These are phyloP conservation scores for Selaginella tamariscina DNA, from an alignment of 75 land plant species.

Conservation along the genomic window DNA sequence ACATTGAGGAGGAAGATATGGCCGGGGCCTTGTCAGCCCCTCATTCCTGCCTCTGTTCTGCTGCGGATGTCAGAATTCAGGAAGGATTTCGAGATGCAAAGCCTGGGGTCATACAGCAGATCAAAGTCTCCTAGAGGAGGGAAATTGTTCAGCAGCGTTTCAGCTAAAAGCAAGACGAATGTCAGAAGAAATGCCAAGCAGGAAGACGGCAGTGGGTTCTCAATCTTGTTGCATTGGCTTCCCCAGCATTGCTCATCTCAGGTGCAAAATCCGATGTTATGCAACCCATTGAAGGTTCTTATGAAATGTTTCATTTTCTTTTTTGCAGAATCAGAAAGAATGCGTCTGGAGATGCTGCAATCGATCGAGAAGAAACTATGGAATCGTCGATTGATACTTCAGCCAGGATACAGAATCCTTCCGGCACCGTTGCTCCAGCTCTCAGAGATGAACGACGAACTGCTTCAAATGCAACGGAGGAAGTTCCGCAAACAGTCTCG, in stretches of 20 bases:
- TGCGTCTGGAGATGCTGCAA: background rate
- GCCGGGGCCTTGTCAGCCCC: too few relatives aligned
- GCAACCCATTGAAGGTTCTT: background rate
- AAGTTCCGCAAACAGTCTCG: background rate
- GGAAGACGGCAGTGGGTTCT: background rate
- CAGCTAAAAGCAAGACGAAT: background rate
- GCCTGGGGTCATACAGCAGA: background rate
- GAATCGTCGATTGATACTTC: background rate
- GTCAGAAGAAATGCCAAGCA: background rate
- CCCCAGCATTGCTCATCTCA: background rate
- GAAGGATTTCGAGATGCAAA: background rate
- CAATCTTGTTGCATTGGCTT: background rate
- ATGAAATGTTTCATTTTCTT: background rate
- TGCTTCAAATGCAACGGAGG: background rate
- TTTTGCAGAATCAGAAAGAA: background rate
- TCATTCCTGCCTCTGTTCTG: background rate
- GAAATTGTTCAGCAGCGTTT: background rate
- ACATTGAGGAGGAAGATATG: background rate
- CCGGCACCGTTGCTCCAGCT: background rate
- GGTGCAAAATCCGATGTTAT: background rate
- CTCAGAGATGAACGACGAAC: background rate
- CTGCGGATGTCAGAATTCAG: background rate
- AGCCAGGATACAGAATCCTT: background rate
- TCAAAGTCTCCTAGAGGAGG: background rate
- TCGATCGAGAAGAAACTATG: background rate